A percentile compares a stretch with the other conserved stretches of the same genome.
phyloP scores from a whole-genome alignment of 2,329 filamentous ascomycete genomes.

The Botryotinia globosa region DNA sequence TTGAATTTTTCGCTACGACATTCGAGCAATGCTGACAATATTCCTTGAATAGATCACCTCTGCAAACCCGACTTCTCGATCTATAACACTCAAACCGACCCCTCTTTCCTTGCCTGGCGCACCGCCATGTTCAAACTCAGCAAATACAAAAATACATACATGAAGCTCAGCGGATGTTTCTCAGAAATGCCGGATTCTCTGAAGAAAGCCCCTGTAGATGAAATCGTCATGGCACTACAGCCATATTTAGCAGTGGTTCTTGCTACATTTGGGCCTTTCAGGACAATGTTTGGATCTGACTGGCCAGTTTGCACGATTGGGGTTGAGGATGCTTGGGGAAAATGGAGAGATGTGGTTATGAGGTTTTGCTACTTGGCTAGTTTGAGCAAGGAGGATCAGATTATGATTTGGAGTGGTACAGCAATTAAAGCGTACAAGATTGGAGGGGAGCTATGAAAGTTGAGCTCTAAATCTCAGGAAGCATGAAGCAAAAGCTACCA shows the following conservation, averaged over 20 bases:
- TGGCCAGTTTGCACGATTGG: constrained; percentile 87
- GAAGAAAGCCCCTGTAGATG: constrained; percentile 47
- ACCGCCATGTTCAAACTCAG: constrained; percentile 65
- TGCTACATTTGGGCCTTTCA: constrained; percentile 64
- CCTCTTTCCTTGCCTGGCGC: constrained; percentile 64
- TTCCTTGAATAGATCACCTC: constrained; percentile 65
- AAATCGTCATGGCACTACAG: constrained; percentile 60
- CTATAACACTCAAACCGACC: constrained; percentile 47
- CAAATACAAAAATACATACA: constrained; percentile 65
- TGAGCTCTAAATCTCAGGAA: neutral
- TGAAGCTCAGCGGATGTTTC: constrained; percentile 89
- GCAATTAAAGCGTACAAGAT: constrained; percentile 69
- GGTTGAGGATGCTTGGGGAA: constrained; percentile 60
- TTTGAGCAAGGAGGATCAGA: constrained; percentile 58
- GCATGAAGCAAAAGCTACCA: neutral
- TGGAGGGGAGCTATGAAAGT: constrained; percentile 31
- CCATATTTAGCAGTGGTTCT: constrained; percentile 74
- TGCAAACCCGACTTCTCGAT: constrained; percentile 80
- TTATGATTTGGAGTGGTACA: constrained; percentile 69
- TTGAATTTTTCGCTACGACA: neutral
- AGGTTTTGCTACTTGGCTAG: constrained; percentile 62
- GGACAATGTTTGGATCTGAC: constrained; percentile 88
- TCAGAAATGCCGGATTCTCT: constrained; percentile 66
- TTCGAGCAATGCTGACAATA: neutral
- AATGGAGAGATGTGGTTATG: constrained; percentile 72